Evolutionary conservation across 2,329 filamentous ascomycete species (phyloP), one percentile per base, ranked within the genome.

Genomic region (Cryphonectria carpinicola): DNA sequence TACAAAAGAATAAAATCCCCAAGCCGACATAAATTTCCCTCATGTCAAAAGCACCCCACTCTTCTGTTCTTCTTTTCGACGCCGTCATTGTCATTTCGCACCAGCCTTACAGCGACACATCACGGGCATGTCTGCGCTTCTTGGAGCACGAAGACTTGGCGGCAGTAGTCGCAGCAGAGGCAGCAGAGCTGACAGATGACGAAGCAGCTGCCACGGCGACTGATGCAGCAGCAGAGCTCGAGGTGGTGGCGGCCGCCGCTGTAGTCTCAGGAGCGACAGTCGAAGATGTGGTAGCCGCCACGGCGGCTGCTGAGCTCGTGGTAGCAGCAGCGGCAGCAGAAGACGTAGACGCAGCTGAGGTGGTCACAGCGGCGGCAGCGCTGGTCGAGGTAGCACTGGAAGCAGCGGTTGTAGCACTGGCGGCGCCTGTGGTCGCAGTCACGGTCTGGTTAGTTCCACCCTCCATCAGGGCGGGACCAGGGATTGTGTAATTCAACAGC

Each of bases 401-500:
- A 1, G 58, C 41, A 0, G 60, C 43, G 8, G 54, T 5, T 22
- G 66, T 62, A 6, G 66, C 43, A 4, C 8, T 13, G 3, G 43
- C 66, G 11, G 46, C 66, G 14, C 66, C 66, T 25, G 46, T 25
- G 19, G 66, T 64, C 14, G 66, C 66, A 4, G 66, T 68, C 11
- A 68, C 46, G 43, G 60, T 54, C 43, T 68, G 66, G 52, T 63
- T 52, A 22, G 22, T 28, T n/a, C 46, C 66, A 22, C 68, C 68
- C 19, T 7, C 22, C 49, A 70, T 70, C 62, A 78, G 75, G n/a
- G 75, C 70, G 5, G 77, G 77, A 56, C 77, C 77, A 25, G 77
- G 77, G 58, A 78, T 74, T 35, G 73, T 74, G 74, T 78, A 78
- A 69, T 73, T 68, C 63, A 71, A 68, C 62, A 70, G 67, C 63